phyloP scores from a whole-genome alignment of 139 green algal genomes.

The Coelastrella sp. region DNA sequence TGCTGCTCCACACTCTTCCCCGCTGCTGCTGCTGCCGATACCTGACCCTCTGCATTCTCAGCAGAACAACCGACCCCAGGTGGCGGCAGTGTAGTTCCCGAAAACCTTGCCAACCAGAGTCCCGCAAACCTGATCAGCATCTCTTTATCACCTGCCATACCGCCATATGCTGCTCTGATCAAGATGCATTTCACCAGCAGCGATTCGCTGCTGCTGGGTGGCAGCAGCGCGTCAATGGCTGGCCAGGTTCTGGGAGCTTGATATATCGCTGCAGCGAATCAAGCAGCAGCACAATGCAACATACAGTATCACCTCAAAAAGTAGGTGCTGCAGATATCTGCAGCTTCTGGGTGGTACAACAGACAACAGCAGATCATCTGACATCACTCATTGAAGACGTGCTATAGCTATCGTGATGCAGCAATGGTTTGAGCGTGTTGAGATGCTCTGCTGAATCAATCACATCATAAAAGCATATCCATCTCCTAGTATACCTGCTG shows the following conservation, averaged over 20 bases:
- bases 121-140: conserved; percentile 62
- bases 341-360: no score
- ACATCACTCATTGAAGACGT: no score
- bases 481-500: no score
- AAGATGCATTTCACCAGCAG: conserved; percentile 61
- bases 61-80: neutral
- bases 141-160: conserved; percentile 63
- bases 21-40: neutral
- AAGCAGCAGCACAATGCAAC: neutral
- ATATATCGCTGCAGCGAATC: neutral
- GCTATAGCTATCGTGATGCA: no score
- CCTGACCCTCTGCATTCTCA: neutral
- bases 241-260: neutral
- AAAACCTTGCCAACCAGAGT: conserved; percentile 24
- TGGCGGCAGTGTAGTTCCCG: neutral
- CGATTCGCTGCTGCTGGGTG: conserved; percentile 10
- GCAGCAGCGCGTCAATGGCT: conserved; percentile 9
- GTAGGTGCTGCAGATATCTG: no score
- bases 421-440: no score
- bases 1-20: neutral
- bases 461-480: no score
- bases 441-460: no score
- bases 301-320: no score
- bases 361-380: no score
- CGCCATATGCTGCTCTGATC: conserved; percentile 64